Percentiles rank a stretch among this genome's conserved stretches.
Conservation (phyloP, 129 eudicot genomes). For the Rutidosis leptorrhynchoides region DNA sequence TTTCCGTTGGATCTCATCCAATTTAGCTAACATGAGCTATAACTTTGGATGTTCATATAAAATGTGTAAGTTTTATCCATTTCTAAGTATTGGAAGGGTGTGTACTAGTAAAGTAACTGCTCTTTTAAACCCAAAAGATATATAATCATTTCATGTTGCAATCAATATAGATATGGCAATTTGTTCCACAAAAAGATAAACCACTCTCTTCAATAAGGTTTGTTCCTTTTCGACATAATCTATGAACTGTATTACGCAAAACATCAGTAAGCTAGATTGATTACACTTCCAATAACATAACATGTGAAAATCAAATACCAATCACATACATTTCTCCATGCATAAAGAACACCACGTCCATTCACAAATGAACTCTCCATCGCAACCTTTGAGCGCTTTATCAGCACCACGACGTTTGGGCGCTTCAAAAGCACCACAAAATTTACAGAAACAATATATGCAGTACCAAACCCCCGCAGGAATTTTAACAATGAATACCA, state of each 20-base stretch:
- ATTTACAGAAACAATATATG: constrained; percentile 66
- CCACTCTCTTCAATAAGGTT: constrained; percentile 10
- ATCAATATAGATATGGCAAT: constrained; percentile 29
- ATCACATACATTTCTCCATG: constrained; percentile 59
- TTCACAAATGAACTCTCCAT: constrained; percentile 13
- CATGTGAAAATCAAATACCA: neutral
- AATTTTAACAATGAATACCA: constrained; percentile 31
- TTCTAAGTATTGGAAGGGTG: too few species aligned
- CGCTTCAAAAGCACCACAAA: constrained; percentile 39
- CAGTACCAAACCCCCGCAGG: constrained; percentile 73
- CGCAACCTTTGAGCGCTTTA: too few species aligned
- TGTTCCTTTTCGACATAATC: constrained; percentile 33
- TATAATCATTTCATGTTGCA: neutral
- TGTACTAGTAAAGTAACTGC: too few species aligned
- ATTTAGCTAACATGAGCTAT: too few species aligned
- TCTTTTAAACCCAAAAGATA: neutral
- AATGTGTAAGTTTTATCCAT: too few species aligned
- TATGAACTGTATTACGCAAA: constrained; percentile 47
- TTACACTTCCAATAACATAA: neutral
- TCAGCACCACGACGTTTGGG: constrained; percentile 20
- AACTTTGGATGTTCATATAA: too few species aligned
- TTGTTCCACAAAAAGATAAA: constrained; percentile 52
- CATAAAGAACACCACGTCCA: constrained; percentile 51
- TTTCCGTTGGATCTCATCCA: too few species aligned
- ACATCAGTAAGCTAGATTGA: constrained; percentile 1